Base-by-base conservation (phyloP, 805 yeast species). In the Starmerella tilneyi region DNA sequence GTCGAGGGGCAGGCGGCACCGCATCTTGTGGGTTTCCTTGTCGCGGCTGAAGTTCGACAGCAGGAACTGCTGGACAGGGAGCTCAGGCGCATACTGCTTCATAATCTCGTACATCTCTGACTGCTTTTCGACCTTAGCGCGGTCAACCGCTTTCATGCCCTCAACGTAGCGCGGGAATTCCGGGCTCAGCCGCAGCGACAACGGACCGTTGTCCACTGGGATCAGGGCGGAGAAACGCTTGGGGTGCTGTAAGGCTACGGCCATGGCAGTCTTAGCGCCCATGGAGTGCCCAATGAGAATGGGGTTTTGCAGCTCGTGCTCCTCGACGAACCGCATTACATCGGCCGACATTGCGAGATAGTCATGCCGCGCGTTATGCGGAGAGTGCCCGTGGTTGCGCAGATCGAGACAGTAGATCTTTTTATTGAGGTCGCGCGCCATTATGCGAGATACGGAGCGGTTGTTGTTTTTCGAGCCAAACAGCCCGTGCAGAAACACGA, bases 211-310 rank as follows among this genome's bases (percentile, higher is more conserved):
- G 57, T 89, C 98, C 6, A 92, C 94, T 5, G 85, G 67, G 4
- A 88, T 74, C 38, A 86, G 56, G 64, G 78, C 69, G 12, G 74
- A 68, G 5, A 79, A 77, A 9, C 78, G 54, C 0, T 74, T 72
- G 0, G 88, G 89, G n/a, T 53, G 40, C 41, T 85, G 68, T 47
- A 92, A 65, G 0, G 84, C 79, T 5, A 82, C 68, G 0, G 92
- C 86, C 96, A 89, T 88, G 5, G 81, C 96, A 0, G 89, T 74
- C 58, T 89, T 88, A 4, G 94, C 98, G 6, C 98, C 98, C 72
- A 68, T 68, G 4, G 72, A 68, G 46, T 68, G 72, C 27, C 72
- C 72, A 26, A 68, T 61, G 15, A 68, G 44, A 11, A 59, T 51
- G 2, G 66, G 46, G 50, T 59, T 44, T 20, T 59, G 53, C 36